Conservation (phyloP, 2,329 filamentous ascomycete genomes). For the Alternaria ethzedia region DNA sequence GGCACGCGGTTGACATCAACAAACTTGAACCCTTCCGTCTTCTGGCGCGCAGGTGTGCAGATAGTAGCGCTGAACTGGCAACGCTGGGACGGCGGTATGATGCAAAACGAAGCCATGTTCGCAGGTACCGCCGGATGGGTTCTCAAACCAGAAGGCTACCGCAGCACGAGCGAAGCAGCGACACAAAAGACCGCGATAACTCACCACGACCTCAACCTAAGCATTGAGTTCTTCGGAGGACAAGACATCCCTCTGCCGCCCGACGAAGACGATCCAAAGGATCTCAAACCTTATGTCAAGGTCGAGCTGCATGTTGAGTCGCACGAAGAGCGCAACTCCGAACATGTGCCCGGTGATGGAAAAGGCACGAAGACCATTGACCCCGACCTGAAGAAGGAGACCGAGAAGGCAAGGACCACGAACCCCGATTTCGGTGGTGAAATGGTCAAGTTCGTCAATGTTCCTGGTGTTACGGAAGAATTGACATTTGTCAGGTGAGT, state of each 20-base stretch:
- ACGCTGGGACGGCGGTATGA: slow-evolving; percentile 87
- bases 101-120: slow-evolving; percentile 96
- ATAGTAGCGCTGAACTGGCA: slow-evolving; percentile 96
- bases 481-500: slow-evolving; percentile 58
- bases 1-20: slow-evolving; percentile 82
- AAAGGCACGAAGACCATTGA: slow-evolving; percentile 15
- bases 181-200: slow-evolving; percentile 56
- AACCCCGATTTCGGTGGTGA: slow-evolving; percentile 56
- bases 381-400: slow-evolving; percentile 44
- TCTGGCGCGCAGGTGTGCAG: slow-evolving; percentile 89
- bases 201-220: slow-evolving; percentile 67
- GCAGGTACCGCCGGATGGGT: slow-evolving; percentile 81
- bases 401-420: slow-evolving; percentile 51
- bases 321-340: slow-evolving; percentile 55
- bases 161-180: slow-evolving; percentile 47
- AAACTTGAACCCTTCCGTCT: slow-evolving; percentile 82
- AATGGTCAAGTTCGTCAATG: slow-evolving; percentile 51
- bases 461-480: slow-evolving; percentile 53
- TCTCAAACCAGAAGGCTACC: slow-evolving; percentile 80
- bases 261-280: slow-evolving; percentile 59
- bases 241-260: slow-evolving; percentile 75
- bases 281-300: slow-evolving; percentile 77
- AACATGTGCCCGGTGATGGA: slow-evolving; percentile 54
- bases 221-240: slow-evolving; percentile 76
- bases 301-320: slow-evolving; percentile 82